Evolutionary conservation across 2,329 filamentous ascomycete genomes (phyloP).

Genomic region (Ciborinia camelliae): DNA sequence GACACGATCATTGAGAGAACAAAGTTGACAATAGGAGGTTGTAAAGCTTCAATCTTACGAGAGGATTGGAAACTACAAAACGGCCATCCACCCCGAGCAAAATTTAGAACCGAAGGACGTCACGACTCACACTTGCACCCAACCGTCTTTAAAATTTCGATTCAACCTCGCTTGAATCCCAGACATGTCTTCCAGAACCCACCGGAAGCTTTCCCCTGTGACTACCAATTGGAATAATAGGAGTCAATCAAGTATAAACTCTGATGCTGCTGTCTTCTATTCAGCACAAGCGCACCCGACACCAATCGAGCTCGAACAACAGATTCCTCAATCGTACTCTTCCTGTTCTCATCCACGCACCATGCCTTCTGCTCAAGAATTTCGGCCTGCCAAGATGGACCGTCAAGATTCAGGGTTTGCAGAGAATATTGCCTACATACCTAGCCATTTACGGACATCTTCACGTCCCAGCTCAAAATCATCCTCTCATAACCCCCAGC

Average conservation of each 20-base stretch:
- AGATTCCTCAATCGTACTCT: conserved; percentile 22
- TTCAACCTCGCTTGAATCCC: conserved; percentile 13
- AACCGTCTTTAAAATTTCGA: conserved; percentile 7
- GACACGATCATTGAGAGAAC: not conserved
- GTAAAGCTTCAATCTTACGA: not conserved
- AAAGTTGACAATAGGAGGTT: not conserved
- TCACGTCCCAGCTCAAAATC: conserved; percentile 21
- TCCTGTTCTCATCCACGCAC: conserved; percentile 11
- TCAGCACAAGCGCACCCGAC: conserved; percentile 29
- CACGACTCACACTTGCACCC: not conserved
- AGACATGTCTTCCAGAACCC: conserved; percentile 26
- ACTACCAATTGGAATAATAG: conserved; percentile 29
- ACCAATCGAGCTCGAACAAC: conserved; percentile 23
- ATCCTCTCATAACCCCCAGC: conserved; percentile 20
- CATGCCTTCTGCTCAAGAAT: conserved; percentile 17
- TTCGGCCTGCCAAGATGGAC: conserved; percentile 28
- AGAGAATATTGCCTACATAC: conserved; percentile 21
- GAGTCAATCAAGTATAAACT: conserved; percentile 32
- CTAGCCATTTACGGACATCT: conserved; percentile 21
- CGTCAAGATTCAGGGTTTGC: conserved; percentile 36
- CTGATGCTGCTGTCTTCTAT: conserved; percentile 35
- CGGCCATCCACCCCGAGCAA: not conserved
- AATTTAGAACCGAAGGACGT: not conserved
- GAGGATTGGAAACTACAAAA: not conserved
- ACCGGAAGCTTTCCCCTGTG: conserved; percentile 24